phyloP scores from a whole-genome alignment of 805 yeast genomes.

The Tetrapisispora nanseiensis region DNA sequence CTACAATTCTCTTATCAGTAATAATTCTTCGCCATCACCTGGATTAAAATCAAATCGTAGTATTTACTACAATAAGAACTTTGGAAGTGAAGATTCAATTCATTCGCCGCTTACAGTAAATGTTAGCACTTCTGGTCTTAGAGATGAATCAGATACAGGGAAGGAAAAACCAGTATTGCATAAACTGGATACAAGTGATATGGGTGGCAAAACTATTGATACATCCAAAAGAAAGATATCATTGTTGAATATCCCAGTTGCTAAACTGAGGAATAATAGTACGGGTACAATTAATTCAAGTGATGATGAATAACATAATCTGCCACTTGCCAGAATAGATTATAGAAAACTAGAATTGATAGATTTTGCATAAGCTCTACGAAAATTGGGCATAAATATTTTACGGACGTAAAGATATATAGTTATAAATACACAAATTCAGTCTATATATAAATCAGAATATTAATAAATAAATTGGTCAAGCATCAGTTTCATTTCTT shows the following conservation, averaged over 20 bases:
- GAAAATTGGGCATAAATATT: not conserved
- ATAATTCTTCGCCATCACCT: not conserved
- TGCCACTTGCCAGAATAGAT: too few species aligned
- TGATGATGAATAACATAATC: not conserved
- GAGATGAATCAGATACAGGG: not conserved
- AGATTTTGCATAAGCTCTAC: not conserved
- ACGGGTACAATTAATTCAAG: not conserved
- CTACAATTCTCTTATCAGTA: not conserved
- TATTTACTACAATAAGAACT: slow-evolving; percentile 8
- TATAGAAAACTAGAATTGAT: too few species aligned
- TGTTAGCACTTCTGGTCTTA: not conserved
- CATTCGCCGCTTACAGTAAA: not conserved
- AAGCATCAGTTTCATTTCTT: slow-evolving; percentile 4
- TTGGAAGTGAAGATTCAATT: slow-evolving; percentile 6
- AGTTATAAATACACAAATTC: not conserved
- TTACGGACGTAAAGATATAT: slow-evolving; percentile 1
- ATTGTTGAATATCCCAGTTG: slow-evolving; percentile 22
- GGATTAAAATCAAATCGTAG: slow-evolving; percentile 2
- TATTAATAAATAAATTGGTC: not conserved
- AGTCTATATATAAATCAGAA: not conserved
- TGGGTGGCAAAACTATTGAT: not conserved
- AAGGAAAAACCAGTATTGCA: not conserved
- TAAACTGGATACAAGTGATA: not conserved
- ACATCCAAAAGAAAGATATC: slow-evolving; percentile 14
- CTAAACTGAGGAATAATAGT: slow-evolving; percentile 18